Percentiles rank a stretch among this genome's conserved stretches.
Conservation (phyloP, 2,329 filamentous ascomycete species). For the Cyanodermella asteris region DNA sequence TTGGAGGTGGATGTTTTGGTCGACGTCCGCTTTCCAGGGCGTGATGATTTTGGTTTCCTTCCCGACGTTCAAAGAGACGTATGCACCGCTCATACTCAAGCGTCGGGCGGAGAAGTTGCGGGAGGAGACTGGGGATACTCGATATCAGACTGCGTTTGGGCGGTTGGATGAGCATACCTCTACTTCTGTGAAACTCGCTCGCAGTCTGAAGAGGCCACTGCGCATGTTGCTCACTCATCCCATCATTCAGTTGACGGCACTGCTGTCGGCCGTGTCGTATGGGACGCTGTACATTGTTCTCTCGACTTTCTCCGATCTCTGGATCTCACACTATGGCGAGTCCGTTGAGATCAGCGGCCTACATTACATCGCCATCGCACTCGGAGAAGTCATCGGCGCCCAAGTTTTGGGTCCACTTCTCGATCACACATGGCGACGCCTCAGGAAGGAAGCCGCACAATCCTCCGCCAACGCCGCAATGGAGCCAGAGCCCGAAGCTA, state of each 20-base stretch:
- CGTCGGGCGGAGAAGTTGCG: conserved; percentile 18
- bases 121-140: conserved; percentile 28
- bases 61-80: conserved; percentile 34
- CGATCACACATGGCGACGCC: conserved; percentile 16
- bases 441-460: no score
- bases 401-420: conserved; percentile 16
- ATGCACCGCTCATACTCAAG: conserved; percentile 28
- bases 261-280: no score
- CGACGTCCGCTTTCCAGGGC: conserved; percentile 21
- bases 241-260: conserved; percentile 3
- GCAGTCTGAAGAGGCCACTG: conserved; percentile 5
- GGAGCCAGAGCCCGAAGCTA: conserved; percentile 18
- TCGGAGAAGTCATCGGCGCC: conserved; percentile 36
- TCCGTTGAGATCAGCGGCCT: conserved; percentile 36
- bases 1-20: conserved; percentile 28
- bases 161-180: neutral
- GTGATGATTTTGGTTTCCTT: conserved; percentile 16
- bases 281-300: conserved; percentile 43
- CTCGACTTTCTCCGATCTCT: conserved; percentile 38
- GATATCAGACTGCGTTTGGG: neutral
- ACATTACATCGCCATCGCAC: conserved; percentile 39
- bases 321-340: conserved; percentile 32
- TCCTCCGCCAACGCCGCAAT: no score
- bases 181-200: conserved; percentile 4
- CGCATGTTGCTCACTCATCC: neutral